Base-by-base conservation (phyloP, 2,329 filamentous ascomycete species). In the Pseudogymnoascus sp. region DNA sequence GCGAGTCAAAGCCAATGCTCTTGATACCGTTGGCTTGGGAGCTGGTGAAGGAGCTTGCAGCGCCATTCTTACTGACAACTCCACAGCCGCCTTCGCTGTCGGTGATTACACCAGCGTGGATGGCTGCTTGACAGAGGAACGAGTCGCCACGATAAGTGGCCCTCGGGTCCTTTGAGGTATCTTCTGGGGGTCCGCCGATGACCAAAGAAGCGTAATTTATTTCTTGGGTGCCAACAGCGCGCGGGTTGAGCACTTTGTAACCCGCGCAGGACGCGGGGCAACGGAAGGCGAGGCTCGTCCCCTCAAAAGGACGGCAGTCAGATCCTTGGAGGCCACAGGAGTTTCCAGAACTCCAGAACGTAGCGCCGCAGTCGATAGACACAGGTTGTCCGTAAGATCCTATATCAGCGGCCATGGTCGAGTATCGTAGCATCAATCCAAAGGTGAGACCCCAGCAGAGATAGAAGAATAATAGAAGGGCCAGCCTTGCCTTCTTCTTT, bases 71-170 rank as follows among this genome's bases (percentile, higher is more conserved):
- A 63, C 85, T 82, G 34, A 95, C 83, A 2, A 96, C 90, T 64
- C 92, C 92, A 70, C 92, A 96, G 1, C 92, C 92, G 39, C 92
- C 92, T 31, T 83, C 79, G 0, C 80, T 77, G 71, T 92, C 85
- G 37, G 84, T 85, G 66, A 96, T 85, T 70, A 93, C 81, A 19
- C 92, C 92, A 0, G 91, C 86, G 73, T 96, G 92, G 61, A 96
- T 90, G 36, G 92, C 92, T 11, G 92, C 83, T 65, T 86, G 88
- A 73, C 92, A 96, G 63, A 96, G 88, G 76, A 90, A 96, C 13
- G 91, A 96, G 75, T 96, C 92, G 8, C 90, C 92, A 16, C 95
- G 89, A 74, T 98, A 98, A 21, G 90, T 79, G 0, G 88, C 82
- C 34, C 75, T 67, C 2, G 74, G 71, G 16, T 76, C 73, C 31